A percentile compares a stretch with the other conserved stretches of the same genome.
Conservation (phyloP, 441 rosid genomes). For the Corymbia calophylla region DNA sequence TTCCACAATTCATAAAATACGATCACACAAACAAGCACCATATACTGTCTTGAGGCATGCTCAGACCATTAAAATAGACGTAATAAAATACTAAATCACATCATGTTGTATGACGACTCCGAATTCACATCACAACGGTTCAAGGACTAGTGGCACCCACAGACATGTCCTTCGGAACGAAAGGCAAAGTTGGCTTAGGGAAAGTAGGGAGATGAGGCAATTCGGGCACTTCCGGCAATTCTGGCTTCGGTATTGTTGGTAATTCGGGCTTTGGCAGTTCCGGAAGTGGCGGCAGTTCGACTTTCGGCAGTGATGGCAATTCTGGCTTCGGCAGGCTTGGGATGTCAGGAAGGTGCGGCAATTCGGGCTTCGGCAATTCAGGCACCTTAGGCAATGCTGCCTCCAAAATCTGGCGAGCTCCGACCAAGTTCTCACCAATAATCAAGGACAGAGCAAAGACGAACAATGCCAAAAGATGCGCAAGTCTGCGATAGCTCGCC, state of each 20-base stretch:
- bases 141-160: background rate
- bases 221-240: background rate
- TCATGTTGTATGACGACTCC: background rate
- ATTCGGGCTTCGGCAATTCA: background rate
- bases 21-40: background rate
- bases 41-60: background rate
- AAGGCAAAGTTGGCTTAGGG: background rate
- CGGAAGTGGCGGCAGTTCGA: background rate
- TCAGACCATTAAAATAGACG: background rate
- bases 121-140: background rate
- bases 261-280: background rate
- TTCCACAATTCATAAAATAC: background rate
- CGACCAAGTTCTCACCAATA: background rate
- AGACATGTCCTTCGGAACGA: background rate
- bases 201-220: background rate
- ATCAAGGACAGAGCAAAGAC: background rate
- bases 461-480: background rate
- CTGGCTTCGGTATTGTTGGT: background rate
- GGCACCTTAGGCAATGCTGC: background rate
- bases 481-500: background rate
- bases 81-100: background rate
- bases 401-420: background rate
- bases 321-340: background rate
- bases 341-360: background rate
- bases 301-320: background rate